A percentile compares a stretch with the other conserved stretches of the same genome.
These are phyloP conservation scores for Fusarium temperatum DNA, from an alignment of 2,329 filamentous ascomycete genomes.

Conservation along the genomic window DNA sequence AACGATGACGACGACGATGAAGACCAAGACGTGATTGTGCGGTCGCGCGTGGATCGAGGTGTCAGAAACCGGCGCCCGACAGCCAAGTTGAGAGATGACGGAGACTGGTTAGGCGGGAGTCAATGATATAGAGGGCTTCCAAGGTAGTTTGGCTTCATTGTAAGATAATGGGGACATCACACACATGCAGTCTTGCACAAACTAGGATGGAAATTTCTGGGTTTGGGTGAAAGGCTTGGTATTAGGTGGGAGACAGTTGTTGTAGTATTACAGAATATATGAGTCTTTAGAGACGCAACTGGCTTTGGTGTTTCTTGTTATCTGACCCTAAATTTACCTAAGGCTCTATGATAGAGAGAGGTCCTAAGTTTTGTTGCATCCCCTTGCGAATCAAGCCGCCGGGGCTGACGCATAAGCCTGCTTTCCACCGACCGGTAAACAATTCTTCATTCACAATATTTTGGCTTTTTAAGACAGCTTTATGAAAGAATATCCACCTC, in stretches of 20 bases:
- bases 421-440: too few species aligned
- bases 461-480: neutral
- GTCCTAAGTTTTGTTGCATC: too few species aligned
- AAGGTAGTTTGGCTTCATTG: neutral
- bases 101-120: slow-evolving; percentile 25
- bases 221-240: neutral
- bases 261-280: neutral
- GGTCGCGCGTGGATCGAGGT: slow-evolving; percentile 37
- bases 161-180: slow-evolving; percentile 8
- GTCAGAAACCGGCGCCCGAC: slow-evolving; percentile 47
- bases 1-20: slow-evolving; percentile 43
- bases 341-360: too few species aligned
- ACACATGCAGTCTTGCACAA: neutral
- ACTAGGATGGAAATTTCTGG: slow-evolving; percentile 10
- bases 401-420: too few species aligned
- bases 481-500: neutral
- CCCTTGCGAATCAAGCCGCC: too few species aligned
- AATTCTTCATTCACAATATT: neutral
- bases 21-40: slow-evolving; percentile 45
- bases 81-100: slow-evolving; percentile 50
- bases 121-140: slow-evolving; percentile 7
- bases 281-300: neutral
- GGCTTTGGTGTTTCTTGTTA: neutral
- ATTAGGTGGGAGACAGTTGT: neutral
- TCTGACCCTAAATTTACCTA: too few species aligned